Evolutionary conservation across 192 early-diverging fungal genomes (phyloP), one percentile per base, ranked within the genome.

Genomic region (Umbelopsis sp.): DNA sequence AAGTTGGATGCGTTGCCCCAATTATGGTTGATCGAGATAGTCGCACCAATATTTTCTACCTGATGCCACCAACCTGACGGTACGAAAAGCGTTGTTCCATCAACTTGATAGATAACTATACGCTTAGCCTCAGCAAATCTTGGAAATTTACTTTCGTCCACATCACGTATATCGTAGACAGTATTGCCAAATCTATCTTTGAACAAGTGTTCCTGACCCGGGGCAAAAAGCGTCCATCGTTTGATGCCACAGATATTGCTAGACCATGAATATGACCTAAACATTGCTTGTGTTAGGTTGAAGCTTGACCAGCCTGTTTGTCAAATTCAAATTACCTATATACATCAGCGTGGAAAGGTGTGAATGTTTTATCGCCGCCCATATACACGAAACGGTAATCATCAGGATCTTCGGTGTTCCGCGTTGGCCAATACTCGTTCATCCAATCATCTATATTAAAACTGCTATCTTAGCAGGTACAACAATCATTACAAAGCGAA

Each of bases 11-110:
- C 86, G 68, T 92, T 91, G 12, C 78, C 72, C 91, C 91, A 92
- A 67, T 92, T 92, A 75, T 89, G 89, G 69, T 92, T 92, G 71
- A 92, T 92, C 6, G 89, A 91, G 44, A 92, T 89, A 0, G 89
- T 89, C 41, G 86, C 82, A 45, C 87, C 88, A 49, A 88, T 78
- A 44, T 92, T 92, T 50, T 80, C 78, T 12, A 91, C 90, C 69
- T 90, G 88, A 81, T 92, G 91, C 77, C 82, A 90, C 91, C 91
- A 92, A 13, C 87, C 86, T 4, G 86, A 85, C 8, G 91, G 91
- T 4, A 92, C 90, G 80, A 91, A 92, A 9, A 92, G 64, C 1
- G 89, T 89, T 64, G 91, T 83, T 22, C 91, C 91, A 16, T 83
- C 78, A 3, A 76, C 21, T 58, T 92, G 91, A 68, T 82, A 82